Evolutionary conservation across 768 basidiomycete genomes (phyloP), one percentile per base, ranked within the genome.

Genomic region (Mycena indigotica): DNA sequence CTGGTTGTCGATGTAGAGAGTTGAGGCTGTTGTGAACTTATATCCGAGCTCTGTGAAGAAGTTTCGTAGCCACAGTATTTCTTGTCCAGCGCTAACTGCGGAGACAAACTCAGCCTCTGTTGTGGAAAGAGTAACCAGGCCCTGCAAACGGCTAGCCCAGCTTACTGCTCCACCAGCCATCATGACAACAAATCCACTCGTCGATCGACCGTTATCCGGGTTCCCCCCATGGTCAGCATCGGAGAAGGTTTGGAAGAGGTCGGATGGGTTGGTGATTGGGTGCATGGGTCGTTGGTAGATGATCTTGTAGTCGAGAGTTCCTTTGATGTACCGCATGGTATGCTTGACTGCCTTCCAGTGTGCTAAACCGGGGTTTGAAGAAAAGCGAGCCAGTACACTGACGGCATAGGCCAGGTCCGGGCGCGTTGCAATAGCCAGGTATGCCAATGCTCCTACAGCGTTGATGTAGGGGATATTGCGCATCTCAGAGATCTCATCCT

Each of bases 71-170:
- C 77, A 16, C 68, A 32, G 2, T 8, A 72, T 65, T 39, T 77
- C 72, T 54, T 68, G 64, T 19, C 66, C 59, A 4, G 74, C 8
- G 17, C 17, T 8, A 17, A 70, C 39, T 67, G 57, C 1, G 64
- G 76, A 67, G 35, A 77, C 70, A 60, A 72, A 78, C 60, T 79
- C 74, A 25, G 75, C 73, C 60, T 80, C 77, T 1, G 72, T 73
- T 0, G 72, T 76, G 8, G 76, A 78, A 2, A 72, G 61, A 0
- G 77, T 68, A n/a, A 80, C 74, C 32, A 73, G 62, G 1, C 64
- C 15, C 66, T 83, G 81, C 23, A 71, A 65, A 39, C 69, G 67
- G 26, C 71, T 73, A 8, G 39, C 53, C 79, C 79, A 81, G 19
- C 57, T 65, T 16, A 82, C 65, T 1, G 72, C 67, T 5, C 74